Evolutionary conservation across 2,329 filamentous ascomycete genomes (phyloP), one percentile per base, ranked within the genome.

Genomic region (Chaetomiaceae sp.): DNA sequence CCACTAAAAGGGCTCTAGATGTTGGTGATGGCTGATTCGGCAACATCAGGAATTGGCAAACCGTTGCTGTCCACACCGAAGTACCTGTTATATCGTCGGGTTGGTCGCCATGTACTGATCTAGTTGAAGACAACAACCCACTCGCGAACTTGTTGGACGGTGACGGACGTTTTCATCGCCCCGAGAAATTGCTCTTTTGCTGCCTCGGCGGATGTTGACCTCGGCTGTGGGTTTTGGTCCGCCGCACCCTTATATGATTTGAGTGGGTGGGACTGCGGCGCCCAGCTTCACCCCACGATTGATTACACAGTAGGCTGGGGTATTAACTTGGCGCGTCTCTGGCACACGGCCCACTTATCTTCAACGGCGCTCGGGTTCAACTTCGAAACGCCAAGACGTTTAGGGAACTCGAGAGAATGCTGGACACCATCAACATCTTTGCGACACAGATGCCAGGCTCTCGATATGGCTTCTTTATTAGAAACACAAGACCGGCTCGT

Each of bases 281-380:
- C 51, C 51, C 30, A 53, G 51, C 51, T 53, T 25, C 40, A 50
- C 52, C 52, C 52, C 52, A 37, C 52, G 46, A 54, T 50, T 50
- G 46, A 38, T 49, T 42, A 8, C n/a, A n/a, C n/a, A n/a, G n/a
- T n/a, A n/a, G n/a, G 25, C 30, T 25, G 38, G 48, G 48, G 38
- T 50, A 36, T 14, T 43, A 20, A 20, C 51, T 53, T 49, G 45
- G 51, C 51, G n/a, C n/a, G n/a, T n/a, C n/a, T 32, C 4, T 5
- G 30, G 42, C 25, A 42, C 46, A 49, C 46, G 32, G 38, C 16
- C 41, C 51, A 45, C 10, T 6, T 47, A n/a, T 6, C 14, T 5
- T 18, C 20, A 41, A 14, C 13, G 1, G 16, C 16, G 7, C 10
- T 20, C 34, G 36, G 21, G 11, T 37, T 18, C 34, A 37, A 37